These are phyloP conservation scores for Coniochaeta sp. DNA, from an alignment of 2,329 filamentous ascomycete genomes.

Conservation along the genomic window DNA sequence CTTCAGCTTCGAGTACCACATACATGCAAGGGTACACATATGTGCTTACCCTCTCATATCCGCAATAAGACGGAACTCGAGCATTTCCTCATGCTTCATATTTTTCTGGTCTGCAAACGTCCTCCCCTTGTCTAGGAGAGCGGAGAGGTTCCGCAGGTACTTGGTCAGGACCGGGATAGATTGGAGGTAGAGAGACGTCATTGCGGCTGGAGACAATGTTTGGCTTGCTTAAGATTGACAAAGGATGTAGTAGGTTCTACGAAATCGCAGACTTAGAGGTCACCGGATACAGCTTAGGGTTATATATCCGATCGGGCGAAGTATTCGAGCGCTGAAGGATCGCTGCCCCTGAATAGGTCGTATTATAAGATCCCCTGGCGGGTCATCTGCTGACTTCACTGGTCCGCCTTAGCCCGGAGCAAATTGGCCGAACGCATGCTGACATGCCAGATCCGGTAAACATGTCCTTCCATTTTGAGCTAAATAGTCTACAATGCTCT, in stretches of 20 bases:
- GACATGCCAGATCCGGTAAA: not conserved
- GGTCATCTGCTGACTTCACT: not conserved
- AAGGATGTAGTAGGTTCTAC: too few species aligned
- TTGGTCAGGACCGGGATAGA: constrained; percentile 5
- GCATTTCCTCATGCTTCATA: constrained; percentile 11
- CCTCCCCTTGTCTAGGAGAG: constrained; percentile 1
- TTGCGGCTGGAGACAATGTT: not conserved
- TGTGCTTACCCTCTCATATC: constrained; percentile 13
- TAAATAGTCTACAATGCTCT: not conserved
- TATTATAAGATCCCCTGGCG: too few species aligned
- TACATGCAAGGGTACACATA: not conserved
- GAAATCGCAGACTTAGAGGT: too few species aligned
- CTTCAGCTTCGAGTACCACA: not conserved
- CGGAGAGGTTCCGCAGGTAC: constrained; percentile 4
- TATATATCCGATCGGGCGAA: too few species aligned
- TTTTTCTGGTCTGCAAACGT: constrained; percentile 5
- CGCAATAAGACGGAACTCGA: constrained; percentile 10
- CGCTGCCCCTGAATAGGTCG: too few species aligned
- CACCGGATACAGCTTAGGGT: not conserved
- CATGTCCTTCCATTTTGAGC: not conserved
- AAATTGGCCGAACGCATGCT: not conserved
- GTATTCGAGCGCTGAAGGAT: too few species aligned
- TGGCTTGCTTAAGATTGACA: not conserved
- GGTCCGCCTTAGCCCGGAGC: not conserved
- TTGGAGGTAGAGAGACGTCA: constrained; percentile 5